These are phyloP conservation scores for Monosporozyma servazzii DNA, from an alignment of 805 yeast species.

Conservation along the genomic window DNA sequence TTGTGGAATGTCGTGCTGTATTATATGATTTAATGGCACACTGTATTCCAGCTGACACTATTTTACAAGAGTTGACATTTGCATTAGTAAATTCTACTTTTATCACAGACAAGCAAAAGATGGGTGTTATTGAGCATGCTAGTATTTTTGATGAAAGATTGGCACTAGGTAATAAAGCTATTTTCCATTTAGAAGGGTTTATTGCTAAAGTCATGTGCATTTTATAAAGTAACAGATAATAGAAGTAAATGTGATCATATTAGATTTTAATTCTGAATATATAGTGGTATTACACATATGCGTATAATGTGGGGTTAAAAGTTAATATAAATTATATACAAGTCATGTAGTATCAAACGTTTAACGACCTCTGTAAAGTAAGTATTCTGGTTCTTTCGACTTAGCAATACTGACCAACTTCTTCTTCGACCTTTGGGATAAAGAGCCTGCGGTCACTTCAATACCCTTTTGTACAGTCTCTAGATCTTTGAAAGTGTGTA, in stretches of 20 bases:
- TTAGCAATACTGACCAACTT: constrained; percentile 48
- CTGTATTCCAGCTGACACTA: constrained; percentile 83
- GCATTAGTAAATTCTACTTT: constrained; percentile 32
- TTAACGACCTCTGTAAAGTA: constrained; percentile 54
- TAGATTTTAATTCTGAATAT: background rate
- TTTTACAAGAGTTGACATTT: constrained; percentile 54
- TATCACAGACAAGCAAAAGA: constrained; percentile 25
- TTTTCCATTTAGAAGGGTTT: constrained; percentile 92
- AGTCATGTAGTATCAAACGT: background rate
- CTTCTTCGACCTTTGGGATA: constrained; percentile 55
- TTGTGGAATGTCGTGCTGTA: constrained; percentile 49
- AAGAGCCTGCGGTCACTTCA: constrained; percentile 15
- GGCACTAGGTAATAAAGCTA: constrained; percentile 77
- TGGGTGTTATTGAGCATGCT: constrained; percentile 48
- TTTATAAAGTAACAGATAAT: constrained; percentile 31
- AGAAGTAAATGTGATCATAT: background rate
- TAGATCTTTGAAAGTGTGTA: constrained; percentile 40
- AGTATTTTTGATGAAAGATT: constrained; percentile 77
- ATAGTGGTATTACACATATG: background rate
- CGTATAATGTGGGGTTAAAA: background rate
- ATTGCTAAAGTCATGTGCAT: constrained; percentile 80
- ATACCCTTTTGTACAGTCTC: constrained; percentile 39
- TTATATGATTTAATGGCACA: constrained; percentile 83
- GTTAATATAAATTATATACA: constrained; percentile 8
- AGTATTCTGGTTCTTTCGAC: constrained; percentile 43